Conservation (phyloP, 345 rosid species). For the Bruguiera sexangula region DNA sequence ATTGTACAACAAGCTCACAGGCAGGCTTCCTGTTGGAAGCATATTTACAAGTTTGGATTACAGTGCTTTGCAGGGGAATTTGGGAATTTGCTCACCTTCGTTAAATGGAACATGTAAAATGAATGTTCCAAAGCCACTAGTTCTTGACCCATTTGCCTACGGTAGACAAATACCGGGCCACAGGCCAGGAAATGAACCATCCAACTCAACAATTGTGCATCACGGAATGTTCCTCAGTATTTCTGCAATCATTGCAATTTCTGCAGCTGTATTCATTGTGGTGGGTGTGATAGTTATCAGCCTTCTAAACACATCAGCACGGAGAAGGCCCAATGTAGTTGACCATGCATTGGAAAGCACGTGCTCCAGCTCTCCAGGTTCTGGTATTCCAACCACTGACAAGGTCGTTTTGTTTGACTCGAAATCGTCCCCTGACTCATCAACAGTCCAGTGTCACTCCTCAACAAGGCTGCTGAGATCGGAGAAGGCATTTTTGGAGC, state of each 20-base stretch:
- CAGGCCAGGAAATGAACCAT: constrained; percentile 19
- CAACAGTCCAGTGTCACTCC: constrained; percentile 56
- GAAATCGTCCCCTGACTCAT: constrained; percentile 44
- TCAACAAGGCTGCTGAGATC: constrained; percentile 64
- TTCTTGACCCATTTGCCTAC: constrained; percentile 61
- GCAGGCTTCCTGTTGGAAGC: constrained; percentile 66
- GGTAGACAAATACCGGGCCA: constrained; percentile 29
- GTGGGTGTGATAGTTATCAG: constrained; percentile 55
- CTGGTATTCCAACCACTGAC: constrained; percentile 48
- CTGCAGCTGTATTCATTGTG: constrained; percentile 66
- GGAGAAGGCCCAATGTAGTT: constrained; percentile 60
- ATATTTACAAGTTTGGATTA: constrained; percentile 77
- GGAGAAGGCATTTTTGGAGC: constrained; percentile 92
- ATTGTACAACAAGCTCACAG: constrained; percentile 65
- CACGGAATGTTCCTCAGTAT: constrained; percentile 60
- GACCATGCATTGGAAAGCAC: constrained; percentile 77
- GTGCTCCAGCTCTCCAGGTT: constrained; percentile 70
- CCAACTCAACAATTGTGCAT: constrained; percentile 23
- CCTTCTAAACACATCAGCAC: constrained; percentile 60
- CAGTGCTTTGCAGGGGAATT: constrained; percentile 77
- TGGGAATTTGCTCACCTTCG: constrained; percentile 83
- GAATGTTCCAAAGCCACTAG: constrained; percentile 83
- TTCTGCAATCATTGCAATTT: constrained; percentile 72
- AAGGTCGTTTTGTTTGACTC: constrained; percentile 67
- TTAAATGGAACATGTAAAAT: constrained; percentile 78